Base-by-base conservation (phyloP, 257 asterid genomes). In the Nyctanthes arbortristis region DNA sequence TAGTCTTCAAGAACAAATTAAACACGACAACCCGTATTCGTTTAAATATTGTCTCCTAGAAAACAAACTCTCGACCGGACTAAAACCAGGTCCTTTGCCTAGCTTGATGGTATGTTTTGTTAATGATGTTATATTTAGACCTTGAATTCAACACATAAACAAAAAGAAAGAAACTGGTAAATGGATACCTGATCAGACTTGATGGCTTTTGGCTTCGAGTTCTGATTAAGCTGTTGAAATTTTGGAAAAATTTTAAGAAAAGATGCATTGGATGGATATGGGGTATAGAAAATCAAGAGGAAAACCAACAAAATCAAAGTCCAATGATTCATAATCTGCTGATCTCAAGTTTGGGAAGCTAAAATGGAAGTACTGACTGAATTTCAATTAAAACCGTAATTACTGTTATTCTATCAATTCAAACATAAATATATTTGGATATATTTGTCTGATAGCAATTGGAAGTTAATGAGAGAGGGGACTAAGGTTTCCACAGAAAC, bases 191-290 rank as follows among this genome's bases (percentile, higher is more conserved):
- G 58, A 70, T 55, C 60, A 13, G 30, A 8, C 28, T 49, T 49
- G 7, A n/a, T 45, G 55, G 55, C 22, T 45, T 45, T n/a, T 57
- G 31, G 2, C 43, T 69, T 37, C 4, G 24, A 36, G 12, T 18
- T 43, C 16, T 22, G 73, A 76, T 32, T 35, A 61, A 11, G 24
- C 67, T 45, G 39, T 5, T 57, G 60, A 28, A 77, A 25, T 58
- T 70, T 69, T 35, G 77, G 65, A 47, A 61, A 66, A 20, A 7
- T 25, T 25, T 55, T 31, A 16, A 28, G 56, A 74, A 70, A 34
- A 58, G 65, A 73, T 9, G 73, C 80, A 68, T 55, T 20, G 16
- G 83, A 80, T 40, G 65, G 74, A 52, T 29, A 62, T n/a, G 69
- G 72, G 64, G 56, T 63, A 30, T 33, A 52, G 3, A 33, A 73